Evolutionary conservation across 2,329 filamentous ascomycete genomes (phyloP), one percentile per base, ranked within the genome.

Genomic region (Lachnellula subtilissima): DNA sequence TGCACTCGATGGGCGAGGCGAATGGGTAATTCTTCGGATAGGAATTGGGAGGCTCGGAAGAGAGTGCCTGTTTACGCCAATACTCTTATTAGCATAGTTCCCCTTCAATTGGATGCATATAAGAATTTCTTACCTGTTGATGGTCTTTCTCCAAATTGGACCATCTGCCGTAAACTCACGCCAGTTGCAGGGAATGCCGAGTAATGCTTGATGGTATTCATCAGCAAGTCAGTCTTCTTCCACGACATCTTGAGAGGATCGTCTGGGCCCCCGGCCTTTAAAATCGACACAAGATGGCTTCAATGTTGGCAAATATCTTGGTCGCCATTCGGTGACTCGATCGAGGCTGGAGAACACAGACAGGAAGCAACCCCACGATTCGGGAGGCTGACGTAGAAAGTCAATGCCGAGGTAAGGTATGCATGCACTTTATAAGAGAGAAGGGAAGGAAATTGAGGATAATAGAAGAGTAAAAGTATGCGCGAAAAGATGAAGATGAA

Each of bases 131-230:
- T 78, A 94, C 90, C 91, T 67, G 86, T 89, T 15, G 92, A 97
- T 52, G 93, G 92, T 72, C 86, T 89, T 78, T 96, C 91, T 70
- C 93, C 93, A 73, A 97, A 97, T 74, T 97, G 93, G 57, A 97
- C 93, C 94, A 99, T 99, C 81, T 99, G 94, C 73, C 94, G 85
- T 74, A 99, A 81, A 72, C 92, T 97, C 68, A 95, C 89, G 69
- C 94, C 94, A 14, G 94, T 99, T 59, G 94, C 94, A 63, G 94
- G 94, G 75, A 97, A 99, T 75, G 86, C 91, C 73, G 91, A 90
- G 82, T 97, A 97, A 77, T 97, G 91, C 75, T 88, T 86, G 86
- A 97, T 97, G 79, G 89, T 96, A 68, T 94, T 88, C 90, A 96
- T 94, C 85, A 97, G 76, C 77, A 84, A 83, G 74, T 92, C 88